Conservation (phyloP, 805 yeast genomes). For the Yarrowia divulgata region DNA sequence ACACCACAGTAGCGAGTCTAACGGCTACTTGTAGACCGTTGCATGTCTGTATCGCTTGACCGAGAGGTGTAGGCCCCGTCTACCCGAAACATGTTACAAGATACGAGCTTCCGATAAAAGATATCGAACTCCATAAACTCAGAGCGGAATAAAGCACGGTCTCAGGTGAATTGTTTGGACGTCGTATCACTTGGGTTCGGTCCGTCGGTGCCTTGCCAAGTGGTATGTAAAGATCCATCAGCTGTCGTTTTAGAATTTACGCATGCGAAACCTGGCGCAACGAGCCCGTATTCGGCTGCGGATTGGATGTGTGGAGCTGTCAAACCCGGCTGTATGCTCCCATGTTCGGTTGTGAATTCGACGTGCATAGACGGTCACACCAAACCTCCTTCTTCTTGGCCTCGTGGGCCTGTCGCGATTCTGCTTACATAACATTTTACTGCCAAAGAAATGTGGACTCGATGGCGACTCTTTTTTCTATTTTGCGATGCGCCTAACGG, state of each 20-base stretch:
- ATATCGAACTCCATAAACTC: neutral
- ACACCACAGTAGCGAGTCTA: neutral
- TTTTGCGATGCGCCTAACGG: neutral
- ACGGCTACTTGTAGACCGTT: no score
- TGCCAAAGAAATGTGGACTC: neutral
- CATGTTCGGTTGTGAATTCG: neutral
- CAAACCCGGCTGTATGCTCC: neutral
- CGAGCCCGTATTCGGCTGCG: neutral
- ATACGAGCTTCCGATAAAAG: no score
- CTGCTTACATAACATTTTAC: neutral
- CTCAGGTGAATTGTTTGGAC: conserved; percentile 7
- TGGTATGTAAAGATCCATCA: neutral
- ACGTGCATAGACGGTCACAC: neutral
- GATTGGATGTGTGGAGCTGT: neutral
- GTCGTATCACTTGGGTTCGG: neutral
- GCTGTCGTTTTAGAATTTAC: neutral
- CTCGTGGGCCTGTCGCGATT: neutral
- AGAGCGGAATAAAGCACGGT: neutral
- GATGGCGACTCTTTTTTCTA: neutral
- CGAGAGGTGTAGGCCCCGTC: no score
- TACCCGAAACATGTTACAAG: no score
- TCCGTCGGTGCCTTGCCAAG: neutral
- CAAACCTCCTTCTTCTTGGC: neutral
- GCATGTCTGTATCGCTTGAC: no score
- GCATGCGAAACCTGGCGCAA: neutral